phyloP scores from a whole-genome alignment of 257 asterid genomes.

The Gynochthodes officinalis region DNA sequence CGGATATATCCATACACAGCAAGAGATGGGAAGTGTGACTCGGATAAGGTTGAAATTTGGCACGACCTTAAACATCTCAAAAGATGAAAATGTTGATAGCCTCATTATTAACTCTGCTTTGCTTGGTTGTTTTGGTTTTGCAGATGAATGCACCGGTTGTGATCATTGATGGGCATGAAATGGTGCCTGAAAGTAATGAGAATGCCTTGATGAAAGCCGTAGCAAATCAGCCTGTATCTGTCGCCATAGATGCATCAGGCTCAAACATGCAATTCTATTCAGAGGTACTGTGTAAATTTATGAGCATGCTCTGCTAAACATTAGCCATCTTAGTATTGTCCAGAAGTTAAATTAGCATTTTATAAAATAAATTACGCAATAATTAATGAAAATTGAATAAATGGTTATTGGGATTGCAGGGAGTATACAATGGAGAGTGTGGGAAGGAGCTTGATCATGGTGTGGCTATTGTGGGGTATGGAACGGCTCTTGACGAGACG shows the following conservation, averaged over 20 bases:
- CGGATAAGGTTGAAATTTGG: slow-evolving; percentile 43
- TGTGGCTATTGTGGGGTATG: slow-evolving; percentile 68
- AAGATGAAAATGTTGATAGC: not conserved
- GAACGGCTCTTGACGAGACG: slow-evolving; percentile 59
- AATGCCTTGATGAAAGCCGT: slow-evolving; percentile 82
- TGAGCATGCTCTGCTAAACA: too few relatives aligned
- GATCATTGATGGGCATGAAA: slow-evolving; percentile 71
- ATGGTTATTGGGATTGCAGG: slow-evolving; percentile 30
- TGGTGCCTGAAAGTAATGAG: slow-evolving; percentile 69
- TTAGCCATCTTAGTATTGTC: not conserved
- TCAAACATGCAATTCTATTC: slow-evolving; percentile 72
- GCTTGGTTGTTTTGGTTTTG: slow-evolving; percentile 2
- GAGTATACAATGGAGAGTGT: slow-evolving; percentile 56
- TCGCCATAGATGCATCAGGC: slow-evolving; percentile 81
- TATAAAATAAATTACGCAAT: too few relatives aligned
- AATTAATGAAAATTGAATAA: too few relatives aligned
- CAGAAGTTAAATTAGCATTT: too few relatives aligned
- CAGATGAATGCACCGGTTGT: slow-evolving; percentile 76
- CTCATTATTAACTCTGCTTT: not conserved
- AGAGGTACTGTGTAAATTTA: too few relatives aligned
- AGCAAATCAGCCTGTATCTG: slow-evolving; percentile 78
- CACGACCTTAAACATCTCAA: not conserved
- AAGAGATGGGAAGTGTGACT: slow-evolving; percentile 53
- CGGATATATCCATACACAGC: slow-evolving; percentile 66
- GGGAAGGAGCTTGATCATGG: slow-evolving; percentile 82